Base-by-base conservation (phyloP, 805 yeast genomes). In the Komagataella mondaviorum region DNA sequence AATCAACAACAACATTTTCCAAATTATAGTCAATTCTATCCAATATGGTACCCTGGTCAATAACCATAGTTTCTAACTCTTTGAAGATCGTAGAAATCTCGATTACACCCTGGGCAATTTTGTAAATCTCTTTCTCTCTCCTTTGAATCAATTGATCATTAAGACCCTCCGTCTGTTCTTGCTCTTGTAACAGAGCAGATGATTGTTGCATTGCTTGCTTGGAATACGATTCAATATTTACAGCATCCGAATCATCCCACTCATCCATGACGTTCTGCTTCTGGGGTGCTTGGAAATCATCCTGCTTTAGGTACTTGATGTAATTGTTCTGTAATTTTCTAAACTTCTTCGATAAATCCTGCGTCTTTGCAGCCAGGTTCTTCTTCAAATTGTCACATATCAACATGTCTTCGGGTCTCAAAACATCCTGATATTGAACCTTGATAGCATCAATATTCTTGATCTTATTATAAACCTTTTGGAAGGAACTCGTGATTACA, bases 11-110 rank as follows among this genome's bases (percentile, higher is more conserved):
- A n/a, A 96, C 84, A 54, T 81, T 81, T 54, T 84, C 85, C 53
- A 93, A 69, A 62, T 93, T 93, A 64, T 91, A 93, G 66, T 91
- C 99, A 52, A 93, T 91, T 57, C 97, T 72, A 66, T 93, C 99
- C 54, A 93, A 72, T 47, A 93, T 76, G 0, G 96, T 88, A 1
- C 99, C 99, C 67, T 93, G 99, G 60, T 93, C 98, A 52, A 93
- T 85, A 46, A 93, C 87, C 75, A 93, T 73, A 44, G 81, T 79
- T 60, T 95, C 97, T 77, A 93, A 78, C 61, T 93, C 98, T 63
- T 85, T 85, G 71, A 93, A 93, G 47, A 93, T 91, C 1, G 91
- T 88, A 30, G 95, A 85, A 1, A 93, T 87, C 63, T 93, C 99
- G 45, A 91, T 70, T 47, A 93, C 95, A 50, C 97, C 96, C 71